phyloP scores from a whole-genome alignment of 305 asterid species.

The Fraxinus albicans region DNA sequence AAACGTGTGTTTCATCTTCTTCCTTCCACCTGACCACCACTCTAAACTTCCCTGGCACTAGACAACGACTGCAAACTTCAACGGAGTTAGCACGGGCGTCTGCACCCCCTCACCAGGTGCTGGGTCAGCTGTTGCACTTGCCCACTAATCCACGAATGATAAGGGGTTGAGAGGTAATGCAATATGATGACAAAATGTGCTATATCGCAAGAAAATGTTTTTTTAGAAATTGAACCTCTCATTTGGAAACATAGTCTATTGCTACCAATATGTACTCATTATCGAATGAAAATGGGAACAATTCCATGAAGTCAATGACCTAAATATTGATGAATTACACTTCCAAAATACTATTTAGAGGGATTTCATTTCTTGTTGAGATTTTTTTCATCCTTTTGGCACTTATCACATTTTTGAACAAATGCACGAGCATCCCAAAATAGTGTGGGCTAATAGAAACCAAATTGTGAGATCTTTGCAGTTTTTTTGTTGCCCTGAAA shows the following conservation, averaged over 20 bases:
- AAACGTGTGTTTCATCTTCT: no score
- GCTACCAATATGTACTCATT: background rate
- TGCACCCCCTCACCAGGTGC: no score
- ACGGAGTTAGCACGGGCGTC: no score
- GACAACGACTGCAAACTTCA: no score
- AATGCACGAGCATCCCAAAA: background rate
- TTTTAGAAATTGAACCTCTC: background rate
- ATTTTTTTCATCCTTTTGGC: background rate
- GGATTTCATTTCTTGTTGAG: background rate
- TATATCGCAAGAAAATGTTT: background rate
- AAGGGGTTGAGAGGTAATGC: background rate
- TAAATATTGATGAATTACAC: background rate
- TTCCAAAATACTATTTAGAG: background rate
- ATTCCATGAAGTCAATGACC: no score
- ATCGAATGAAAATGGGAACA: no score
- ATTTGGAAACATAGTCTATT: background rate
- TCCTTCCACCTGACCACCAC: no score
- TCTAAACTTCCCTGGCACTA: no score
- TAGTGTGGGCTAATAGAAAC: background rate
- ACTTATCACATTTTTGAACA: background rate
- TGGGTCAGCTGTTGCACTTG: background rate
- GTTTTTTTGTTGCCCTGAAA: background rate
- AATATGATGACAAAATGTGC: background rate
- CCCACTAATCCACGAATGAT: background rate
- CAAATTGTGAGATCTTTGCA: background rate